Base-by-base conservation (phyloP, 2,329 filamentous ascomycete genomes). In the Fusarium coicis region DNA sequence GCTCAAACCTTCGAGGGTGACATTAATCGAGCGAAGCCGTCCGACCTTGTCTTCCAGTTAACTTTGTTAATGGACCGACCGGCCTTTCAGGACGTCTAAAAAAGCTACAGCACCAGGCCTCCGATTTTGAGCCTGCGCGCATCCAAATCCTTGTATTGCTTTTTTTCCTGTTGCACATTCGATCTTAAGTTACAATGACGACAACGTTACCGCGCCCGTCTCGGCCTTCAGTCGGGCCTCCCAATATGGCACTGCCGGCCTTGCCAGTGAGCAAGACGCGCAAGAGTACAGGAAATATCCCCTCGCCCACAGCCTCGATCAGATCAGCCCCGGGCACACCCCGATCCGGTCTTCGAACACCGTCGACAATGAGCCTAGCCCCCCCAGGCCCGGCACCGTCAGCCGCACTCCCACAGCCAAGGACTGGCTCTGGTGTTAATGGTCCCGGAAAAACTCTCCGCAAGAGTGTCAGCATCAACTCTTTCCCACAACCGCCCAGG, bases 401-500 rank as follows among this genome's bases (percentile, higher is more conserved):
- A 15, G 86, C 87, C 10, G 85, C 86, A 55, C 82, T 92, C 16
- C 87, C 89, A 10, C 86, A 89, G 21, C 84, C 89, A 23, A 89
- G 88, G 66, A 85, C 88, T 5, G 82, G 86, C 10, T 86, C 90
- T 14, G 85, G 85, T 40, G 83, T 90, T 19, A 91, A 89, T 70
- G 85, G 85, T 37, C 85, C 89, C 10, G 90, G 90, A 32, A 95
- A 92, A 81, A 90, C 91, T 3, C 83, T 98, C 62, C 91, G 95
- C 70, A 97, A 97, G 83, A 93, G 93, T 2, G 92, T 97, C 78
- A 98, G 95, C 86, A 97, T 98, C 79, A 96, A 95, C 79, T 92
- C 94, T 2, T 98, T 98, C 79, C 96, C 96, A 36, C 93, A 97
- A 73, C 96, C 96, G 19, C 96, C 96, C 19, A 91, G 91, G 74